Evolutionary conservation across 2,329 filamentous ascomycete genomes (phyloP).

Genomic region (Sphaerulina musiva): DNA sequence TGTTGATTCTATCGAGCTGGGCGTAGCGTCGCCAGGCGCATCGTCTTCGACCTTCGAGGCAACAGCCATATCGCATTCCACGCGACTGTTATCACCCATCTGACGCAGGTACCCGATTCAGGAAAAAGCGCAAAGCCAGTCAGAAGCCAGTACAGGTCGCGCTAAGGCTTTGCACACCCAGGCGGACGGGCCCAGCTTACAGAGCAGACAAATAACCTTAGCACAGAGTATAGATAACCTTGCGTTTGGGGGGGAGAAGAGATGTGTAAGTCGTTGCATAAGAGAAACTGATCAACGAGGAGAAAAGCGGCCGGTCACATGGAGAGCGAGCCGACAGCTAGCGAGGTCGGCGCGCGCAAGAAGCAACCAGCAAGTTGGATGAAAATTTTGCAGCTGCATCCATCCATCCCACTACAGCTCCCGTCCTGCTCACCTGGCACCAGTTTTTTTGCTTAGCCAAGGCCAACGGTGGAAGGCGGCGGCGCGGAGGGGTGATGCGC

Average conservation of each 20-base stretch:
- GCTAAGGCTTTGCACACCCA: conserved; percentile 31
- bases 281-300: conserved; percentile 23
- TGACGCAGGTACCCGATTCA: conserved; percentile 43
- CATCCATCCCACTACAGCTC: not conserved
- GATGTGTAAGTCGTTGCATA: conserved; percentile 29
- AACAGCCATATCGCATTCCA: conserved; percentile 38
- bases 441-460: too few species aligned
- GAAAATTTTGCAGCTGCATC: not conserved
- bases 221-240: conserved; percentile 37
- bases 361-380: conserved; percentile 1
- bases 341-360: conserved; percentile 9
- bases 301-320: conserved; percentile 16
- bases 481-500: too few species aligned
- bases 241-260: conserved; percentile 19
- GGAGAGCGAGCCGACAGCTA: conserved; percentile 3
- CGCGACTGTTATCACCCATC: conserved; percentile 43
- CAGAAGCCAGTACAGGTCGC: conserved; percentile 22
- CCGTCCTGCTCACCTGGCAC: too few species aligned
- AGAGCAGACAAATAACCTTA: conserved; percentile 25
- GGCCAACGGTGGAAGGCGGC: too few species aligned
- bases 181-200: conserved; percentile 18
- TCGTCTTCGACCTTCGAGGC: conserved; percentile 42
- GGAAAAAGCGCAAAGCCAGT: conserved; percentile 26
- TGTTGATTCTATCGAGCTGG: conserved; percentile 45
- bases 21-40: conserved; percentile 39